These are phyloP conservation scores for Forsythia suspensa DNA, from an alignment of 257 asterid genomes.

Conservation along the genomic window DNA sequence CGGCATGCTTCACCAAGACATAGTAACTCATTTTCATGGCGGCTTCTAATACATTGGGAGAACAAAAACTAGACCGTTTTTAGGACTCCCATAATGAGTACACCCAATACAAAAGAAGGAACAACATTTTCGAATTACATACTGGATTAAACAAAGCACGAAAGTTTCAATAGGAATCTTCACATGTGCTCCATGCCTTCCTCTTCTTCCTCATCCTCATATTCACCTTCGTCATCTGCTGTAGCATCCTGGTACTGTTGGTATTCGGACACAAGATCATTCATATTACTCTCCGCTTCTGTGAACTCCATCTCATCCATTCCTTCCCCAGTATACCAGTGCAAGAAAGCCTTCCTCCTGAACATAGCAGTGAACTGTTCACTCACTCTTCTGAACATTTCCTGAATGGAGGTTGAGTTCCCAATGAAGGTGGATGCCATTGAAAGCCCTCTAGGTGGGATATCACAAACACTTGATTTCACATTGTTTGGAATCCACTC, in stretches of 20 bases:
- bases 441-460: slow-evolving; percentile 84
- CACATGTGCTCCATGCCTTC: slow-evolving; percentile 29
- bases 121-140: slow-evolving; percentile 18
- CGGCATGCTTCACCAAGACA: slow-evolving; percentile 15
- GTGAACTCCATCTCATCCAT: slow-evolving; percentile 94
- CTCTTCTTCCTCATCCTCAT: slow-evolving; percentile 68
- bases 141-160: slow-evolving; percentile 18
- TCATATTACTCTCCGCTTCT: slow-evolving; percentile 90
- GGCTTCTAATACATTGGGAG: slow-evolving; percentile 15
- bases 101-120: slow-evolving; percentile 16
- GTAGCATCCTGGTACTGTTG: slow-evolving; percentile 97
- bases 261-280: slow-evolving; percentile 84
- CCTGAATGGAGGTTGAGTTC: slow-evolving; percentile 86
- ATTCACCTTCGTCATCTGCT: slow-evolving; percentile 79
- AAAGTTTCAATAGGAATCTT: background rate
- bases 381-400: slow-evolving; percentile 90
- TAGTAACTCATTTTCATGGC: slow-evolving; percentile 15
- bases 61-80: slow-evolving; percentile 13
- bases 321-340: slow-evolving; percentile 88
- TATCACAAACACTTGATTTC: slow-evolving; percentile 87
- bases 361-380: slow-evolving; percentile 96
- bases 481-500: slow-evolving; percentile 96
- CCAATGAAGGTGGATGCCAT: slow-evolving; percentile 90
- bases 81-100: slow-evolving; percentile 14
- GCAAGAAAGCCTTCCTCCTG: slow-evolving; percentile 93